Evolutionary conservation across 1,139 yeast species (phyloP).

Genomic region (Blastobotrys malaysiensis): DNA sequence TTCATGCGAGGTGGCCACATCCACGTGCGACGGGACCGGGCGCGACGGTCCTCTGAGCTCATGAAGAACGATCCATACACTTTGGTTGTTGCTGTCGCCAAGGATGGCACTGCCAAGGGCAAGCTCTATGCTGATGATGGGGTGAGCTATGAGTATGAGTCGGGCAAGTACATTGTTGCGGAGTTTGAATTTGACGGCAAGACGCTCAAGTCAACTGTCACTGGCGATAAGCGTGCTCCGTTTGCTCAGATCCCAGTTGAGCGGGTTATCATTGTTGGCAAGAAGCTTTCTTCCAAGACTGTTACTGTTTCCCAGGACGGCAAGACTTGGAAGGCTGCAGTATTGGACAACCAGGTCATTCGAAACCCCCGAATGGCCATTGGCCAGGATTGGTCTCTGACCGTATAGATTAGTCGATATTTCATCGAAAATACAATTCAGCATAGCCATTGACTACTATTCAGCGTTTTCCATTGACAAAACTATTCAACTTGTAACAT

Average conservation of each 20-base stretch:
- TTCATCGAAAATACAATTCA: too few relatives aligned
- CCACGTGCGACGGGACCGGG: slow-evolving; percentile 59
- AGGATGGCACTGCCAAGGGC: slow-evolving; percentile 48
- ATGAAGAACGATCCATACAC: slow-evolving; percentile 85
- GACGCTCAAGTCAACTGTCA: slow-evolving; percentile 71
- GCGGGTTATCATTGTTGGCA: slow-evolving; percentile 52
- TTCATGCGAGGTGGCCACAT: slow-evolving; percentile 75
- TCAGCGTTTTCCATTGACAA: too few relatives aligned
- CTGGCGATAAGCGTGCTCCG: slow-evolving; percentile 21
- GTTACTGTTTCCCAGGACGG: slow-evolving; percentile 38
- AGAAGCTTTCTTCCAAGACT: slow-evolving; percentile 13
- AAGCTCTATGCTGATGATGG: slow-evolving; percentile 81
- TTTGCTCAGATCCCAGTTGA: slow-evolving; percentile 41
- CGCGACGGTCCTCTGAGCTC: slow-evolving; percentile 71
- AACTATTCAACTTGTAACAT: too few relatives aligned
- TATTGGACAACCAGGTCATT: slow-evolving; percentile 32
- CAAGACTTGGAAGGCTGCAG: slow-evolving; percentile 35
- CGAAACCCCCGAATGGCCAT: slow-evolving; percentile 52
- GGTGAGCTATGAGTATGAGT: slow-evolving; percentile 54
- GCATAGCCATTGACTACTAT: too few relatives aligned
- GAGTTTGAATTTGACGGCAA: slow-evolving; percentile 36
- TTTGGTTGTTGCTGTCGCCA: slow-evolving; percentile 55
- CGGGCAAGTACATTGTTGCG: slow-evolving; percentile 21
- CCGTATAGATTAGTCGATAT: slow-evolving; percentile 19
- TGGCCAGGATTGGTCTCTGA: slow-evolving; percentile 47